phyloP scores from a whole-genome alignment of 805 yeast genomes.

The Nakazawaea anatomiae region DNA sequence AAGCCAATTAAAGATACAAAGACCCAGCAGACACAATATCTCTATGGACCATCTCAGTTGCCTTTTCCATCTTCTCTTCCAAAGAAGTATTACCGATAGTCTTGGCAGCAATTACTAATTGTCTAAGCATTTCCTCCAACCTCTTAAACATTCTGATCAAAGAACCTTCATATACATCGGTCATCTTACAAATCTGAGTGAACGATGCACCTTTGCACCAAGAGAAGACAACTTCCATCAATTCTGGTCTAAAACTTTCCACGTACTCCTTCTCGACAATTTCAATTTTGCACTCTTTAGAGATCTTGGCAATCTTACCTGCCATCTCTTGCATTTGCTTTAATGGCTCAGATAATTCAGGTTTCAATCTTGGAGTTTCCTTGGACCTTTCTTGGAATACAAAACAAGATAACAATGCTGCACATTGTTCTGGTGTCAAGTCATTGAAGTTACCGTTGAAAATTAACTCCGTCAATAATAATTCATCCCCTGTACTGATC shows the following conservation, averaged over 20 bases:
- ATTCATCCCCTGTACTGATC: slow-evolving; percentile 85
- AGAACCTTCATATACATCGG: slow-evolving; percentile 97
- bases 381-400: slow-evolving; percentile 96
- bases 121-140: slow-evolving; percentile 87
- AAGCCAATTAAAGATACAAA: slow-evolving; percentile 48
- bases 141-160: slow-evolving; percentile 92
- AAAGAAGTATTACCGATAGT: slow-evolving; percentile 88
- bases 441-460: slow-evolving; percentile 95
- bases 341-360: slow-evolving; percentile 90
- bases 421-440: slow-evolving; percentile 82
- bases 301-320: slow-evolving; percentile 78
- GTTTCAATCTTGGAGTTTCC: slow-evolving; percentile 77
- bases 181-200: slow-evolving; percentile 97
- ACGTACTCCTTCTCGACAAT: slow-evolving; percentile 88
- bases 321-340: slow-evolving; percentile 90
- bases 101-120: slow-evolving; percentile 85
- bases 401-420: slow-evolving; percentile 87
- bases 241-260: slow-evolving; percentile 83
- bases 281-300: slow-evolving; percentile 85
- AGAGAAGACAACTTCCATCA: slow-evolving; percentile 94
- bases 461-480: slow-evolving; percentile 81
- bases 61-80: slow-evolving; percentile 83
- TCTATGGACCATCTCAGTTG: slow-evolving; percentile 82
- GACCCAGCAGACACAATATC: slow-evolving; percentile 97
- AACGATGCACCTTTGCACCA: slow-evolving; percentile 97